These are phyloP conservation scores for Celoporthe dispersa DNA, from an alignment of 2,329 filamentous ascomycete genomes.

Conservation along the genomic window DNA sequence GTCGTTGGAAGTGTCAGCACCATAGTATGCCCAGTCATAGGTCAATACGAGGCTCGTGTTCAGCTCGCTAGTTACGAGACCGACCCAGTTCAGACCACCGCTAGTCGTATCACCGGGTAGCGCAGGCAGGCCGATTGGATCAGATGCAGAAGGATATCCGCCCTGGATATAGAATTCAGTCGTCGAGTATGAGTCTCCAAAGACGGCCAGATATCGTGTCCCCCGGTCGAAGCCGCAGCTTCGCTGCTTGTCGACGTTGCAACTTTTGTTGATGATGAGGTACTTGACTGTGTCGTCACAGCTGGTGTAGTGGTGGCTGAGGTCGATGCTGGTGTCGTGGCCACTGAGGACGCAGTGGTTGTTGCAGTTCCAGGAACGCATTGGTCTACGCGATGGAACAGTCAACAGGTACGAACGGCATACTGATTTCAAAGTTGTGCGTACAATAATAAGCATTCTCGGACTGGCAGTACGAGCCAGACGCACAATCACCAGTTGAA, in stretches of 20 bases:
- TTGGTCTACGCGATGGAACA: not conserved
- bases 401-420: not conserved
- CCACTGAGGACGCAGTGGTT: not conserved
- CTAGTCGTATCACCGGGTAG: constrained; percentile 20
- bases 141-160: constrained; percentile 21
- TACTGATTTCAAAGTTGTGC: not conserved
- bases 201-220: constrained; percentile 17
- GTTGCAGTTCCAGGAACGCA: constrained; percentile 18
- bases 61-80: constrained; percentile 22
- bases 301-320: not conserved
- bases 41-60: constrained; percentile 19
- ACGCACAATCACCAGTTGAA: constrained; percentile 12
- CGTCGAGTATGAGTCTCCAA: constrained; percentile 21
- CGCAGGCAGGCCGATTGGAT: constrained; percentile 16
- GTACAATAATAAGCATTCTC: constrained; percentile 13
- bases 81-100: constrained; percentile 23
- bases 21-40: constrained; percentile 26
- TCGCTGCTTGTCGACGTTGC: constrained; percentile 2
- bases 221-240: not conserved
- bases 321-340: constrained; percentile 8
- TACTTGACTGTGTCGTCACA: not conserved
- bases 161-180: constrained; percentile 23
- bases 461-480: constrained; percentile 20
- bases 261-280: not conserved
- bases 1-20: constrained; percentile 18